phyloP scores from a whole-genome alignment of 75 land plant genomes.

The Larix kaempferi region DNA sequence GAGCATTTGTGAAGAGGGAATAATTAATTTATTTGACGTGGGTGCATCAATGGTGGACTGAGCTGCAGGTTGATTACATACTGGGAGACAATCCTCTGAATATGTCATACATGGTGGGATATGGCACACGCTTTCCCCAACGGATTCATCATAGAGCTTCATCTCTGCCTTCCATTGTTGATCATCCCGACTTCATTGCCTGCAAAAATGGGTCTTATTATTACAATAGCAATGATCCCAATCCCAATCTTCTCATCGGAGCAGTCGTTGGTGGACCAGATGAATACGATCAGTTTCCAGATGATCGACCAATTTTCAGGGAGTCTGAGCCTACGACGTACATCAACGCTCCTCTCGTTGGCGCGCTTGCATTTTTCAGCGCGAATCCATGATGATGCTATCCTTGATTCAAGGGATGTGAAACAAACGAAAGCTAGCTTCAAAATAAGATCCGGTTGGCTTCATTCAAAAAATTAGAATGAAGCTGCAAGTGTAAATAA shows the following conservation, averaged over 20 bases:
- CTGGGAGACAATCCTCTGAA: slow-evolving; percentile 59
- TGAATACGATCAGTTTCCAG: slow-evolving; percentile 40
- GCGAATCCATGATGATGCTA: no score
- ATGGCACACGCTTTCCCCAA: slow-evolving; percentile 43
- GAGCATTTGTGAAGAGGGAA: not conserved
- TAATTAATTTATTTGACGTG: not conserved
- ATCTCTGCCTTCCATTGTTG: slow-evolving; percentile 35
- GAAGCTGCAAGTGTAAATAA: no score
- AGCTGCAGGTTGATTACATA: slow-evolving; percentile 65
- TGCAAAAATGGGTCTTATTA: slow-evolving; percentile 43
- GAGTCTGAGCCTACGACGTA: slow-evolving; percentile 42
- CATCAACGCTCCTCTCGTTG: no score
- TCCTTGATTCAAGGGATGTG: no score
- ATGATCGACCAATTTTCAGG: slow-evolving; percentile 28
- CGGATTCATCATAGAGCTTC: slow-evolving; percentile 63
- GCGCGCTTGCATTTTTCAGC: no score
- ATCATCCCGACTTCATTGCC: slow-evolving; percentile 18
- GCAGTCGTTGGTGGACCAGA: slow-evolving; percentile 82
- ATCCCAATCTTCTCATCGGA: slow-evolving; percentile 60
- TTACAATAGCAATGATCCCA: slow-evolving; percentile 18
- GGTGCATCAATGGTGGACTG: slow-evolving; percentile 1
- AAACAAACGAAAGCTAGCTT: no score
- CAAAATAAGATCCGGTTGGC: no score
- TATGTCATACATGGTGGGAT: slow-evolving; percentile 80
- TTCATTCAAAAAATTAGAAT: no score